Conservation (phyloP, 2,329 filamentous ascomycete species). For the Fusarium sp. region DNA sequence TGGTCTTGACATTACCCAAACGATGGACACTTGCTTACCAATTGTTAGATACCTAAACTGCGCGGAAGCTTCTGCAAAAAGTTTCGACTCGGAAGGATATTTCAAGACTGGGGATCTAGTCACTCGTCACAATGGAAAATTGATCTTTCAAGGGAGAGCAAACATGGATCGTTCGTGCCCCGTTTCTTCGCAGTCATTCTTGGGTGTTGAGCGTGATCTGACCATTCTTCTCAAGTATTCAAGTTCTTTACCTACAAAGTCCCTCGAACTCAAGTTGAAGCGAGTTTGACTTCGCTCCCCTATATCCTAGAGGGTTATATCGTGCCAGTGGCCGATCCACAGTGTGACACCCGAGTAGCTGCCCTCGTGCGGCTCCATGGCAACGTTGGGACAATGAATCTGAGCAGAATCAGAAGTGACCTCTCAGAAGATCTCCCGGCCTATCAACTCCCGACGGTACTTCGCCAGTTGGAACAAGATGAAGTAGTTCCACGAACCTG, state of each 20-base stretch:
- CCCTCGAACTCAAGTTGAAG: neutral
- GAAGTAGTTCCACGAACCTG: slow-evolving; percentile 5
- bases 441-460: slow-evolving; percentile 4
- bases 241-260: slow-evolving; percentile 9
- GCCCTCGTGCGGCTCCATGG: neutral
- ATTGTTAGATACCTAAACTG: neutral
- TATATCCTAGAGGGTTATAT: neutral
- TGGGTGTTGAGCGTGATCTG: no score
- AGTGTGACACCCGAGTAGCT: slow-evolving; percentile 6
- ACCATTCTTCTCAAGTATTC: no score
- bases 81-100: slow-evolving; percentile 1
- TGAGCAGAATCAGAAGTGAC: neutral
- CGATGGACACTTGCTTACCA: neutral
- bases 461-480: neutral
- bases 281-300: neutral
- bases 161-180: slow-evolving; percentile 1
- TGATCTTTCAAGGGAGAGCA: slow-evolving; percentile 3
- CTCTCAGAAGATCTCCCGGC: neutral
- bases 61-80: neutral
- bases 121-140: neutral
- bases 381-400: neutral
- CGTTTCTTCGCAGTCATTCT: no score
- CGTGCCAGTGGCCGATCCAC: neutral
- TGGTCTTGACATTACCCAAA: no score
- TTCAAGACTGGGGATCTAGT: slow-evolving; percentile 11